Base-by-base conservation (phyloP, 2,329 filamentous ascomycete genomes). In the Incumbomyces lentus region DNA sequence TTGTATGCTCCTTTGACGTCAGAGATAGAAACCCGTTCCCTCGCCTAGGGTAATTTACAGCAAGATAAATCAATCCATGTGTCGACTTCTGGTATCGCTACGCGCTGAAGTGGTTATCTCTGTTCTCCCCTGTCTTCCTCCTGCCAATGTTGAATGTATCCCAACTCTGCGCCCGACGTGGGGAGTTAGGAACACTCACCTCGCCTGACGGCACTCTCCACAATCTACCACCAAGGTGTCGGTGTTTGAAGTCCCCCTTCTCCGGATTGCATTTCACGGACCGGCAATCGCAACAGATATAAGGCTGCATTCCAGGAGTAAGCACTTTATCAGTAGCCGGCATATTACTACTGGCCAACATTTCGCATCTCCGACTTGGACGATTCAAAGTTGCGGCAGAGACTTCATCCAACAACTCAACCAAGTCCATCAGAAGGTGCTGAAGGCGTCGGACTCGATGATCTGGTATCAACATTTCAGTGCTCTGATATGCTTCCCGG, bases 401-500 rank as follows among this genome's bases (percentile, higher is more conserved):
- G 10, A 17, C 35, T 37, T 37, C 35, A 17, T 37, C 35, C 11
- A 37, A 17, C 14, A 37, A 17, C 14, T 12, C 35, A 8, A 37
- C 35, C 11, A 37, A 16, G 14, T 37, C 35, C 10, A 11, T 16
- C 16, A 37, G 35, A 37, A 37, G 35, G 35, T 37, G 35, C 35
- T 37, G 35, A 17, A 37, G 35, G 17, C 35, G 35, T 37, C 35
- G 35, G 14, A 37, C 16, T 16, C 35, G 35, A 16, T 37, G 14
- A 17, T 37, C 35, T 37, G 35, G 35, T 10, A 37, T 37, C 35
- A 37, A 10, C 14, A 10, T 37, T 8, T 8, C 35, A 17, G 11
- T 37, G 10, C 11, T 8, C 17, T 10, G 8, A 8, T 16, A 8
- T 37, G 8, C 86, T 84, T 62, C 8, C 35, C 17, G 10, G 8